A percentile compares a stretch with the other conserved stretches of the same genome.
Conservation (phyloP, 2,329 filamentous ascomycete species). For the Claviceps pazoutovae region DNA sequence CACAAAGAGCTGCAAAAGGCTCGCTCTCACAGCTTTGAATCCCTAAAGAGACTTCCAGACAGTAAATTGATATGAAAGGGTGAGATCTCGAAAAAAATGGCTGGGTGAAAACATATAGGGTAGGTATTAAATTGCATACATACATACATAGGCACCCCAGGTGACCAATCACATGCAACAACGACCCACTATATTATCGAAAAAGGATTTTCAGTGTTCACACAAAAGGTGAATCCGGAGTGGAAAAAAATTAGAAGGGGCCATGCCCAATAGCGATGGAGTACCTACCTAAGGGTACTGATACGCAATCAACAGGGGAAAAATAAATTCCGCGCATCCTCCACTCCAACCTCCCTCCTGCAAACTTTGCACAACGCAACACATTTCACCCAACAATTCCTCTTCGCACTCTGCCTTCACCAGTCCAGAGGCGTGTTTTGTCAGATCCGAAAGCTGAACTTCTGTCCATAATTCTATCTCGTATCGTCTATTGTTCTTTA, state of each 20-base stretch:
- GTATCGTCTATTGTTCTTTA: not conserved
- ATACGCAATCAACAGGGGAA: slow-evolving; percentile 5
- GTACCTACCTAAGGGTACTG: too few relatives aligned
- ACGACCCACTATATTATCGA: not conserved
- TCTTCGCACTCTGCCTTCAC: slow-evolving; percentile 13
- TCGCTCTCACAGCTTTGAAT: too few relatives aligned
- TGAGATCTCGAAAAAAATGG: too few relatives aligned
- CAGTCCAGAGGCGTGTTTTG: slow-evolving; percentile 11
- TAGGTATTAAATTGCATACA: not conserved
- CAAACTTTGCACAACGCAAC: slow-evolving; percentile 9
- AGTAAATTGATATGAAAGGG: too few relatives aligned
- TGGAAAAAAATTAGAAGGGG: slow-evolving; percentile 8
- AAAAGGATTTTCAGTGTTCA: slow-evolving; percentile 4
- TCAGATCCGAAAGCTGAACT: not conserved
- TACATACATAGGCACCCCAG: not conserved
- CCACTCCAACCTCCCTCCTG: slow-evolving; percentile 11
- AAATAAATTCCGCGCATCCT: slow-evolving; percentile 11
- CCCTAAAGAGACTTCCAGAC: too few relatives aligned
- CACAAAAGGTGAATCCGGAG: not conserved
- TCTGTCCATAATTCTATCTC: not conserved
- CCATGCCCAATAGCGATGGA: too few relatives aligned
- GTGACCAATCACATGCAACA: slow-evolving; percentile 5
- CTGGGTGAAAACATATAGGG: not conserved
- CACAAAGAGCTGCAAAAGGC: too few relatives aligned
- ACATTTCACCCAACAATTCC: slow-evolving; percentile 1